Percentiles rank a stretch among this genome's conserved stretches.
Conservation (phyloP, 306 rosid species). For the Vigna mungo region DNA sequence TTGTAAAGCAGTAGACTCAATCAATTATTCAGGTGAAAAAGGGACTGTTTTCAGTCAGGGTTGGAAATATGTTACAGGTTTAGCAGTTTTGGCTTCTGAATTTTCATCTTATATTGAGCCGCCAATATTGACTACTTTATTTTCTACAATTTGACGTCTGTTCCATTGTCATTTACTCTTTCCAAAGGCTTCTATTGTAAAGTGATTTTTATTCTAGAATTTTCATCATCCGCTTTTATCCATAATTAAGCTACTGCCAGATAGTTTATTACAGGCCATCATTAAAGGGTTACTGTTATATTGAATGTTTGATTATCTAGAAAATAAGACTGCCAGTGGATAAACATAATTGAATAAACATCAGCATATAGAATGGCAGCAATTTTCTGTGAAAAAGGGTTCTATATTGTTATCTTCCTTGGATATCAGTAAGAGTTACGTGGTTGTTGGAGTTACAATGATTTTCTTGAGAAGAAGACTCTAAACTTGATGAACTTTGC, state of each 20-base stretch:
- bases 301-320: neutral
- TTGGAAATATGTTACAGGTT: neutral
- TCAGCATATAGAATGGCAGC: neutral
- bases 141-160: neutral
- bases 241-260: neutral
- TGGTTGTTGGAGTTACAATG: slow-evolving; percentile 37
- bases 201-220: neutral
- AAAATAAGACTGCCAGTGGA: neutral
- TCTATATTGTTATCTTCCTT: slow-evolving; percentile 37
- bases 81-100: slow-evolving; percentile 1
- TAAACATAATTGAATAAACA: neutral
- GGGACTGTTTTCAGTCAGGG: neutral
- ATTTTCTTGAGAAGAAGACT: slow-evolving; percentile 41
- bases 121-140: slow-evolving; percentile 20
- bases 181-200: neutral
- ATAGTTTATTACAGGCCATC: neutral
- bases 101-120: neutral
- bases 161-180: neutral
- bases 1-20: neutral
- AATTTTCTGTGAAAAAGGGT: neutral
- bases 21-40: neutral
- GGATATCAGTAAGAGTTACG: slow-evolving; percentile 46
- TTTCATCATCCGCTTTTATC: neutral
- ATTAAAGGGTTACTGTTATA: neutral
- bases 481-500: slow-evolving; percentile 37